Conservation (phyloP, 768 basidiomycete species). For the Suillus brevipes region DNA sequence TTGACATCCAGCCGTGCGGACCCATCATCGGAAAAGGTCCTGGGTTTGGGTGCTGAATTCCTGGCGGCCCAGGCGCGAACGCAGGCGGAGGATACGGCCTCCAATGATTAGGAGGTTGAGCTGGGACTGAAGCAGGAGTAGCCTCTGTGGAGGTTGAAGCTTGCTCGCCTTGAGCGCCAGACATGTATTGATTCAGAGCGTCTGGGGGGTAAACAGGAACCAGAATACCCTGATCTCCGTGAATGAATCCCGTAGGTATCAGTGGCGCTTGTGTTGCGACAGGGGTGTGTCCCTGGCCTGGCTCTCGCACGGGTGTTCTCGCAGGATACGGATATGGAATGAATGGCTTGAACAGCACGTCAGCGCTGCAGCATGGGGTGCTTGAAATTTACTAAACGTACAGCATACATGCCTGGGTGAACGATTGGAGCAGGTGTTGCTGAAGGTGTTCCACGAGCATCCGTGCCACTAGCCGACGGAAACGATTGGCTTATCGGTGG, state of each 20-base stretch:
- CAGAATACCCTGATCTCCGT: conserved; percentile 71
- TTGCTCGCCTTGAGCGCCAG: conserved; percentile 39
- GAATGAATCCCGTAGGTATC: conserved; percentile 66
- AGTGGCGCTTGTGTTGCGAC: conserved; percentile 51
- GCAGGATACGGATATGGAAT: conserved; percentile 48
- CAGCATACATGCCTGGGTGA: conserved; percentile 45
- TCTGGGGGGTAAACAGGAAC: conserved; percentile 72
- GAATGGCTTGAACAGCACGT: conserved; percentile 39
- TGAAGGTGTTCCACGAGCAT: conserved; percentile 36
- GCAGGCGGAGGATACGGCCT: conserved; percentile 32
- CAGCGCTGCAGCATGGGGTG: conserved; percentile 11
- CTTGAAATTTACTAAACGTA: conserved; percentile 30
- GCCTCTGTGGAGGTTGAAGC: conserved; percentile 16
- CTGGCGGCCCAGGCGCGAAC: conserved; percentile 20
- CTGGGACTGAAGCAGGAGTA: conserved; percentile 25
- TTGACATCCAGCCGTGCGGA: conserved; percentile 27
- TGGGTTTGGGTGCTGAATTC: conserved; percentile 31
- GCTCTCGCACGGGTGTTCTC: conserved; percentile 25
- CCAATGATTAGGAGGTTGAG: conserved; percentile 34
- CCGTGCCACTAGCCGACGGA: conserved; percentile 36
- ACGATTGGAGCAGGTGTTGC: conserved; percentile 39
- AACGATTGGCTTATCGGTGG: conserved; percentile 24
- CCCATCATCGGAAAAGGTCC: conserved; percentile 21
- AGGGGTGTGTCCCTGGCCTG: conserved; percentile 14
- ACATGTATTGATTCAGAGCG: conserved; percentile 69